Conservation (phyloP, 1,284 basidiomycete species). For the Cutaneotrichosporon mucoides region DNA sequence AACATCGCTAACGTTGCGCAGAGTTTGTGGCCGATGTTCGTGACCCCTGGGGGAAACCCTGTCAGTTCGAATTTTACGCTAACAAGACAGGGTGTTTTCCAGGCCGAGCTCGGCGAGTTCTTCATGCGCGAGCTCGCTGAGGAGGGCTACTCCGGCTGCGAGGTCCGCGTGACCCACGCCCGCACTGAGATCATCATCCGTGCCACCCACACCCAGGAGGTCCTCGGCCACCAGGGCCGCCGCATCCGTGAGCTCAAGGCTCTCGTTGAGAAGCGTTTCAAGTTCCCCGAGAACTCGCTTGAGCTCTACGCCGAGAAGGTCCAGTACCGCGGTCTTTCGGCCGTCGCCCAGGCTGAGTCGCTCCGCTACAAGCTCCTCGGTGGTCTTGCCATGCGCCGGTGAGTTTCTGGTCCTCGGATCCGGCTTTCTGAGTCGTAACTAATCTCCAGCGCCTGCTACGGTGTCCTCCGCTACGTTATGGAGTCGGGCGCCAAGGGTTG, state of each 20-base stretch:
- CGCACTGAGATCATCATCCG: conserved; percentile 99
- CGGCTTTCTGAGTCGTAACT: not conserved
- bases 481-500: conserved; percentile 99
- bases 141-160: conserved; percentile 99
- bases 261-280: conserved; percentile 99
- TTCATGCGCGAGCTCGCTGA: conserved; percentile 98
- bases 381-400: conserved; percentile 98
- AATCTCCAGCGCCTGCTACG: conserved; percentile 85
- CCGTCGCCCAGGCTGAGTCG: conserved; percentile 97
- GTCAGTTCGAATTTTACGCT: too few species aligned
- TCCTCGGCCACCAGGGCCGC: conserved; percentile 98
- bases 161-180: conserved; percentile 98
- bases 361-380: conserved; percentile 99
- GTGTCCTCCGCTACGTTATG: conserved; percentile 99
- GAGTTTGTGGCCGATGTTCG: too few species aligned
- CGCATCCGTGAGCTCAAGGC: conserved; percentile 98
- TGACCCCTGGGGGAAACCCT: too few species aligned
- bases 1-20: too few species aligned
- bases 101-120: conserved; percentile 97
- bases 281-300: conserved; percentile 97
- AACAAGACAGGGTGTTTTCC: conserved; percentile 61
- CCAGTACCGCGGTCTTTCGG: conserved; percentile 96
- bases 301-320: conserved; percentile 99
- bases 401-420: conserved; percentile 34
- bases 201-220: conserved; percentile 99